Evolutionary conservation across 2,329 filamentous ascomycete species (phyloP).

Genomic region (Clarireedia hainanense): DNA sequence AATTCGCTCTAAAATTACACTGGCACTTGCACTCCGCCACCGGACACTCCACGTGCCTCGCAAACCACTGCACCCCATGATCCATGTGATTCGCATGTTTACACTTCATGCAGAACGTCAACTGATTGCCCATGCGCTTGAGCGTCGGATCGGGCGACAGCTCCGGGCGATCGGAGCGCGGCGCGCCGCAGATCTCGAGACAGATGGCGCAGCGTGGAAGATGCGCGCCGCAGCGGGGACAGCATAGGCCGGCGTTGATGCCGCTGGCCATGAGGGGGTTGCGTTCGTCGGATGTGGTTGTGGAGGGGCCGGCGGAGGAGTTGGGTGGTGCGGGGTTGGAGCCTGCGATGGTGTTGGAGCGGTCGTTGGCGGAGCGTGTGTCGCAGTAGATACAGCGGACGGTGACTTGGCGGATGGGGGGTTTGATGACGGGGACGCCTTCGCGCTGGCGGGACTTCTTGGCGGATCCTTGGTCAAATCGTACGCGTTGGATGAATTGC

Average conservation of each 20-base stretch:
- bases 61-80: slow-evolving; percentile 60
- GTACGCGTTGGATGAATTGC: slow-evolving; percentile 65
- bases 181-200: slow-evolving; percentile 57
- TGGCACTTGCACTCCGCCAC: slow-evolving; percentile 61
- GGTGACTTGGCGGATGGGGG: slow-evolving; percentile 61
- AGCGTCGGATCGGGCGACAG: slow-evolving; percentile 38
- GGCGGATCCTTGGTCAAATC: slow-evolving; percentile 71
- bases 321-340: slow-evolving; percentile 2
- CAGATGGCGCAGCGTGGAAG: slow-evolving; percentile 62
- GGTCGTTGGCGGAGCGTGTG: slow-evolving; percentile 42
- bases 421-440: slow-evolving; percentile 54
- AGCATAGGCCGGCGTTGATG: slow-evolving; percentile 54
- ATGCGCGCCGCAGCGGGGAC: slow-evolving; percentile 58
- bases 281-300: slow-evolving; percentile 23
- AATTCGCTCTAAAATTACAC: slow-evolving; percentile 33
- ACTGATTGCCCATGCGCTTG: slow-evolving; percentile 47
- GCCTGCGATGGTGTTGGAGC: slow-evolving; percentile 18
- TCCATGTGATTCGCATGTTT: slow-evolving; percentile 62
- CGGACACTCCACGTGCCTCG: slow-evolving; percentile 56
- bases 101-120: slow-evolving; percentile 62
- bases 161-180: slow-evolving; percentile 51
- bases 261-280: slow-evolving; percentile 52
- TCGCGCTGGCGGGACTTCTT: slow-evolving; percentile 56
- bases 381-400: slow-evolving; percentile 74
- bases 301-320: slow-evolving; percentile 15